Percentiles rank a stretch among this genome's conserved stretches.
Conservation (phyloP, 192 early-diverging fungal species). For the Cladochytrium replicatum region DNA sequence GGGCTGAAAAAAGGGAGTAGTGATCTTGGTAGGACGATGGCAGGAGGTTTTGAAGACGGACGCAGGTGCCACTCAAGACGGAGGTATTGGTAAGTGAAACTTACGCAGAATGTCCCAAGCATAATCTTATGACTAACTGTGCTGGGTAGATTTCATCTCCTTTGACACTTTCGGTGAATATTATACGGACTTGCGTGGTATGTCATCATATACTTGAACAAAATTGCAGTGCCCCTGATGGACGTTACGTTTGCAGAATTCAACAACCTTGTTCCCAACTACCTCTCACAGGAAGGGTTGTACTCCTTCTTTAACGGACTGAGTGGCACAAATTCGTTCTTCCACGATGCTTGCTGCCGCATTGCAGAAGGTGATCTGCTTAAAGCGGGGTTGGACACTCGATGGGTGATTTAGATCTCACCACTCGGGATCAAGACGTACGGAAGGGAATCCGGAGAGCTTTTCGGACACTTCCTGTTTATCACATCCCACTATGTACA, state of each 20-base stretch:
- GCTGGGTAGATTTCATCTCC: no score
- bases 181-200: no score
- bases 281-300: conserved; percentile 51
- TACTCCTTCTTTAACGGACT: conserved; percentile 96
- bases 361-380: conserved; percentile 73
- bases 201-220: no score
- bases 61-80: no score
- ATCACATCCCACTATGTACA: conserved; percentile 62
- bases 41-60: no score
- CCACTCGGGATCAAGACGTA: conserved; percentile 63
- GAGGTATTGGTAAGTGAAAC: no score
- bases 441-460: conserved; percentile 80
- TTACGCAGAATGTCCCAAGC: no score
- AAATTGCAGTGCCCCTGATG: no score
- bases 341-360: conserved; percentile 89
- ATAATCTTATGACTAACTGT: no score
- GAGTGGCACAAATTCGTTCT: conserved; percentile 86
- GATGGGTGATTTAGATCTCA: conserved; percentile 64
- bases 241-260: conserved; percentile 20
- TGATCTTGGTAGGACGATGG: conserved; percentile 85
- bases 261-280: conserved; percentile 60
- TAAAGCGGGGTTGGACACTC: conserved; percentile 68
- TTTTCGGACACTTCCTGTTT: conserved; percentile 64
- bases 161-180: no score
- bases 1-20: conserved; percentile 81